Evolutionary conservation across 768 basidiomycete species (phyloP), one percentile per base, ranked within the genome.

Genomic region (Dictyophora rubrovolvata): DNA sequence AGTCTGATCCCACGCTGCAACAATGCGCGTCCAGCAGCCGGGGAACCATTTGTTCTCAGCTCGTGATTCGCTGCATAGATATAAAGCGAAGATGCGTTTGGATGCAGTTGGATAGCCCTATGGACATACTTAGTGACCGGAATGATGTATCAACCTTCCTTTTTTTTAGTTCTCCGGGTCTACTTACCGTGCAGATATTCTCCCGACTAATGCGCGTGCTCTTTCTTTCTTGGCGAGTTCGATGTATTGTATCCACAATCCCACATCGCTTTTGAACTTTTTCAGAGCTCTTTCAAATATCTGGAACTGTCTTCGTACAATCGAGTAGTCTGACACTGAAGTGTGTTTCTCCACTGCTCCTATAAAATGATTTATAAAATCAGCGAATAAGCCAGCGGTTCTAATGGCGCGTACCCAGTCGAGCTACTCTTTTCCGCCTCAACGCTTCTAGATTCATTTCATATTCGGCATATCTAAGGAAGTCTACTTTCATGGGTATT

Each of bases 221-320:
- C 84, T 83, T 67, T 91, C 85, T 50, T 81, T 77, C 69, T 89
- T 86, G 0, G 92, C 93, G 20, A 91, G 78, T 59, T 89, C 78
- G 52, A 94, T 84, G 67, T 95, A 96, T 63, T 93, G 86, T 52
- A 89, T 74, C 93, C 93, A 97, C 9, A 94, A 77, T 3, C 78
- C 84, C 5, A 95, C 77, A 68, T 97, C 93, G 10, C 79, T 79
- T 65, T 90, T 91, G 80, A 97, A 96, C 66, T 86, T 88, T 68
- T 81, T 85, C 20, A 93, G 76, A 1, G 90, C 93, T 18, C 93
- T 83, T 69, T 95, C 91, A 64, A 95, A 92, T 59, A 95, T 91
- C 62, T 90, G 86, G 69, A 91, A 86, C 66, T 92, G 87, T 64
- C 93, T 72, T 61, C 87, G 80, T 28, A 89, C 87, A 55, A 96